Evolutionary conservation across 306 rosid species (phyloP), one percentile per base, ranked within the genome.

Genomic region (Carpinus fangiana): DNA sequence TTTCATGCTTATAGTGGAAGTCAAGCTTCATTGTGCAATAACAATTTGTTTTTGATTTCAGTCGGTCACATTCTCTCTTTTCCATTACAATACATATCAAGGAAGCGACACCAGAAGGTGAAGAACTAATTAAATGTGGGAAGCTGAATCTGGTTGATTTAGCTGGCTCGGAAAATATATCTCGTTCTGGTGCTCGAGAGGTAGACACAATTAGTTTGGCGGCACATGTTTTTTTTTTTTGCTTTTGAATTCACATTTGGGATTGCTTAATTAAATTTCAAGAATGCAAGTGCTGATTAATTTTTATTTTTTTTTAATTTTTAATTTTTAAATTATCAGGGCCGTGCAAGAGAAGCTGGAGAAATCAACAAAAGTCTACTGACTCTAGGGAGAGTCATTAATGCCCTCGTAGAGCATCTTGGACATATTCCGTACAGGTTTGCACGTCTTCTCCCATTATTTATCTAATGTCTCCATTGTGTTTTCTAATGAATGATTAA

Each of bases 131-230:
- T 31, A 96, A 96, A 77, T 96, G 99, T 82, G 99, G 99, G 14
- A 96, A 96, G 87, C 86, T 96, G 81, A 96, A 96, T 83, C 84
- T 96, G 80, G 99, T 96, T 55, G 99, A 96, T 86, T 85, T 96
- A 51, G 99, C 99, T 12, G 99, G 99, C 2, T 96, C 99, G 12
- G 98, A 96, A 84, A 96, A 96, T 73, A 96, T 96, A 21, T 96
- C 98, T 72, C 99, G 99, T 76, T 96, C 99, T 13, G 99, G 99
- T 46, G 99, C 99, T 54, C 88, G 99, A 62, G 99, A 96, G 99
- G 99, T 96, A 89, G 16, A 52, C 74, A 23, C 56, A 69, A 34
- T 73, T 56, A 20, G 17, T 12, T 11, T 66, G 13, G 13, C 17
- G 71, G 60, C 61, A 51, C 74, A 17, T 23, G 26, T 23, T 23